Base-by-base conservation (phyloP, 331 rosid genomes). In the Rosa hybrid region DNA sequence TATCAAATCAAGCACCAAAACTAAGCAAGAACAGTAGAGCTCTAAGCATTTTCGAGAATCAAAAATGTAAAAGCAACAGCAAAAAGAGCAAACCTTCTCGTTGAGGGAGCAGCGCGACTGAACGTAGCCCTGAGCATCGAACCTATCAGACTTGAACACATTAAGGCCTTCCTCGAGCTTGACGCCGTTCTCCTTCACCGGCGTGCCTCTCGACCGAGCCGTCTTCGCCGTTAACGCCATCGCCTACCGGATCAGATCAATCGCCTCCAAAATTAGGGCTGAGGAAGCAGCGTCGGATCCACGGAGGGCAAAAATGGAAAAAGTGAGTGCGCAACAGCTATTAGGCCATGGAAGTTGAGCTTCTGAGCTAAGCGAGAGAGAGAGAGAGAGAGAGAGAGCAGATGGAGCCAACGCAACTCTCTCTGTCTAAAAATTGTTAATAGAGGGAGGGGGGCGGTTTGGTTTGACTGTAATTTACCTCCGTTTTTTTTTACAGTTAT, bases 121-220 rank as follows among this genome's bases (percentile, higher is more conserved):
- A 0, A 96, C 91, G 72, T 87, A 96, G 56, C 79, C 53, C 50
- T 92, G 94, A 3, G 98, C 90, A 18, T 93, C 99, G 71, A 96
- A 96, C 84, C 87, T 84, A 18, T 96, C 98, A 44, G 95, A 84
- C 97, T 88, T 93, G 90, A 96, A 93, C 27, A 89, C 82, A 87
- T 74, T 89, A 75, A 96, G 89, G 30, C 92, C 94, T 71, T 96
- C 97, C 78, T 96, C 98, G n/a, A 93, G 92, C 88, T 90, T 92
- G 3, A 80, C 77, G 77, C 94, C 98, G 65, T 87, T 91, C 78
- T 96, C 98, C 81, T 92, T 93, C 7, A 69, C 85, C 79, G 86
- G 80, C 21, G 90, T 71, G 48, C 84, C 83, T 78, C 96, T 86
- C 6, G 97, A 85, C 84, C 99, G 93, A 42, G 92, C 86, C 41